Evolutionary conservation across 257 asterid genomes (phyloP).

Genomic region (Jasminum sambac): DNA sequence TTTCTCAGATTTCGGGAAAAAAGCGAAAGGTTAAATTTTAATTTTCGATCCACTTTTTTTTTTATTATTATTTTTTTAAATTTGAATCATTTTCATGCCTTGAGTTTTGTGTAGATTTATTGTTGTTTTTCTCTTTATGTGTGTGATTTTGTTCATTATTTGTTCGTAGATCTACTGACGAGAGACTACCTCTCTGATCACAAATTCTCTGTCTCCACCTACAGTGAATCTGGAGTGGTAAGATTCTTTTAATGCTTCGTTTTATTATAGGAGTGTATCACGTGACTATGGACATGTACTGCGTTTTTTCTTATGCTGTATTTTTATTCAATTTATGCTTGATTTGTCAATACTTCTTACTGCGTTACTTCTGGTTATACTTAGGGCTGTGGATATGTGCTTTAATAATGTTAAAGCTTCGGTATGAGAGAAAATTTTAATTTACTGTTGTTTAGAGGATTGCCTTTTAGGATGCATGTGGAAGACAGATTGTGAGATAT

Average conservation of each 20-base stretch:
- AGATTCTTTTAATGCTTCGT: slow-evolving; percentile 13
- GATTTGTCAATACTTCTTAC: neutral
- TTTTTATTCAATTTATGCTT: slow-evolving; percentile 4
- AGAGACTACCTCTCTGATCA: slow-evolving; percentile 61
- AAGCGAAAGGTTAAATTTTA: slow-evolving; percentile 71
- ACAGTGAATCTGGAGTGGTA: slow-evolving; percentile 60
- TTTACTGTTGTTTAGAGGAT: neutral
- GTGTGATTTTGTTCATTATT: slow-evolving; percentile 4
- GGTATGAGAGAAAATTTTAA: neutral
- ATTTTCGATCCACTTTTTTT: slow-evolving; percentile 16
- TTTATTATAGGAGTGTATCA: neutral
- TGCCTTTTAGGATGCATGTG: neutral
- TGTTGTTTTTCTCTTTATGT: slow-evolving; percentile 1
- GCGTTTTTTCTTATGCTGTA: neutral
- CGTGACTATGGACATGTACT: slow-evolving; percentile 5
- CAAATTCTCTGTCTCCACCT: slow-evolving; percentile 46
- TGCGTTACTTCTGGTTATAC: neutral
- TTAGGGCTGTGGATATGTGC: slow-evolving; percentile 16
- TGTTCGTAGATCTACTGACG: slow-evolving; percentile 50
- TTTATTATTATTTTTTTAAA: no score
- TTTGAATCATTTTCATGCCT: neutral
- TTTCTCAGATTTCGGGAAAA: slow-evolving; percentile 88
- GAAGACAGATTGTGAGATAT: neutral
- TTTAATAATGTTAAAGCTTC: neutral
- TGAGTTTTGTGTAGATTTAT: neutral